Evolutionary conservation across 2,329 filamentous ascomycete genomes (phyloP), one percentile per base, ranked within the genome.

Genomic region (Venturiaceae sp.): DNA sequence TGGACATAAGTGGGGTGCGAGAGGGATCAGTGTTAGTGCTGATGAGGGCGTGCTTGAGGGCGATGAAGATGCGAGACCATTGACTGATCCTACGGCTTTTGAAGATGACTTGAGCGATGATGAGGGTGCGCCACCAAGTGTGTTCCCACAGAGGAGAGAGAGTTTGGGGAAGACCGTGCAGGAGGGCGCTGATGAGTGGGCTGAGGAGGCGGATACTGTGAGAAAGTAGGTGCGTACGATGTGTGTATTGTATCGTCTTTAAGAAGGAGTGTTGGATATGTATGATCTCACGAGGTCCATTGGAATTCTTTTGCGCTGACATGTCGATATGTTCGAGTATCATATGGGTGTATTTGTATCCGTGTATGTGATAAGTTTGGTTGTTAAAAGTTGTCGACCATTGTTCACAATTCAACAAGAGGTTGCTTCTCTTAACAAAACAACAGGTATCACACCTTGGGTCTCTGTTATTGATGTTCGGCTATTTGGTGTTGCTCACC

Each of bases 21-120:
- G 81, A 58, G 82, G 82, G 16, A 80, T 85, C 44, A 82, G 79
- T 2, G 78, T 85, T 2, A 80, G 79, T 21, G 82, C 82, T 0
- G 82, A 84, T 64, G 81, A 84, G 41, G 76, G 71, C 4, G 66
- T 77, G 5, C 66, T 68, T 26, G 70, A 72, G 23, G 53, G 34
- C n/a, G 65, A 65, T 58, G 63, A 58, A 5, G 66, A 71, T 47
- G 66, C 69, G 1, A 68, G 72, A 58, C 71, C 71, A 5, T 68
- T 78, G 60, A 69, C 75, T 23, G 76, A 78, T 60, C 76, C 76
- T 23, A 71, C 69, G 1, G 72, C 74, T 1, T 78, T 78, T 58
- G 76, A 77, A 62, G 64, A 66, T 55, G 72, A 74, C n/a, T 67
- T 70, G 14, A 74, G 73, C 57, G 73, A 75, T 21, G 72, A 76